Evolutionary conservation across 352 stramenopile species (phyloP), one percentile per base, ranked within the genome.

Genomic region (Phytophthora litchii): DNA sequence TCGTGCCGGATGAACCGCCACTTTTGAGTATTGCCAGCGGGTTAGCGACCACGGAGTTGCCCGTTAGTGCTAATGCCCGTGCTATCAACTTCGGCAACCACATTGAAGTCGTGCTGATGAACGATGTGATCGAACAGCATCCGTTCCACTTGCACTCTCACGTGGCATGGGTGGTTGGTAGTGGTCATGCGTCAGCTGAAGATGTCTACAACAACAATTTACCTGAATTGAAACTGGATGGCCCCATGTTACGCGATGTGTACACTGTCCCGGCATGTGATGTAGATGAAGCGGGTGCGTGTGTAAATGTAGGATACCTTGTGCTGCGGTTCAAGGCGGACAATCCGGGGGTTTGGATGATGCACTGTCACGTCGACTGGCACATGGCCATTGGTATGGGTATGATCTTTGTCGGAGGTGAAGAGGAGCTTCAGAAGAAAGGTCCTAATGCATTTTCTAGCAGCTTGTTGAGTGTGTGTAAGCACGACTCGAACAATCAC

Each of bases 301-400:
- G 66, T 29, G 48, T 35, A 3, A 40, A 40, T 11, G 46, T 70
- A 2, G 54, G 60, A 4, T 70, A 64, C 36, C 51, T 70, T 3
- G 52, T 74, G 20, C 46, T 78, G 2, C 60, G 69, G 3, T 34
- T 74, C 12, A 11, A 64, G 14, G 44, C 66, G 7, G 60, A 74
- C 57, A 74, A 77, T 19, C 60, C 60, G 16, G 65, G 62, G 3
- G 67, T 67, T 3, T 75, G 66, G 61, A 71, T 73, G 43, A 44
- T 75, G 37, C 61, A 75, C 40, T 78, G 70, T 54, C 70, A 78
- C 42, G 65, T 78, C 27, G 66, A 78, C 31, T 70, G 56, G 66
- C 55, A 55, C 57, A 40, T 70, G 25, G 47, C 47, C 6, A 38
- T 12, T 4, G 70, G 70, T 5, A 41, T 78, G 35, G 67, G 32